These are phyloP conservation scores for Malassezia slooffiae DNA, from an alignment of 1,284 basidiomycete species.

Conservation along the genomic window DNA sequence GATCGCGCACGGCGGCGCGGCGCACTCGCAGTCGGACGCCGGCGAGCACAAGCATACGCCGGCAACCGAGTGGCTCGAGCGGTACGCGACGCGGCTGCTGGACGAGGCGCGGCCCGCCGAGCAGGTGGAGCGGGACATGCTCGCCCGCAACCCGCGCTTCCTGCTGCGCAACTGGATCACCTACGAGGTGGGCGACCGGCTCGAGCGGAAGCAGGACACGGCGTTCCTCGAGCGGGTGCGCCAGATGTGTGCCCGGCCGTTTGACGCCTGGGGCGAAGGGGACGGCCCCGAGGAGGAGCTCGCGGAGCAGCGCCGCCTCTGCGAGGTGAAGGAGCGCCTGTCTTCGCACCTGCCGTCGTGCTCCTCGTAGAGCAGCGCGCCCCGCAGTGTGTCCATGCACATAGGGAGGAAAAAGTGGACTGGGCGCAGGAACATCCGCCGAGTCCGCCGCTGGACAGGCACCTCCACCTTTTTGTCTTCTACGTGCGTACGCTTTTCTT, in stretches of 20 bases:
- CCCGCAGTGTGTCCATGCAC: not conserved
- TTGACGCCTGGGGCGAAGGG: constrained; percentile 38
- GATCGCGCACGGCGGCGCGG: constrained; percentile 17
- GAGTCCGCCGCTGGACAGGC: not conserved
- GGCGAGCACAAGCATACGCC: constrained; percentile 18
- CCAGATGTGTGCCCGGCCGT: constrained; percentile 30
- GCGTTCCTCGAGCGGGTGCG: constrained; percentile 29
- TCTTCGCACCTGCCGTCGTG: constrained; percentile 32
- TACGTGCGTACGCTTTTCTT: no score
- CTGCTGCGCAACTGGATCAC: constrained; percentile 43
- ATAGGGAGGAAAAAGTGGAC: not conserved
- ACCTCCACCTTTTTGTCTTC: no score
- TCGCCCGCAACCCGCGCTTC: constrained; percentile 27
- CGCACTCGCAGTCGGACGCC: no score
- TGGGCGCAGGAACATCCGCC: no score
- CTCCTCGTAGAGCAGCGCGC: constrained; percentile 23
- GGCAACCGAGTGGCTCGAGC: constrained; percentile 23
- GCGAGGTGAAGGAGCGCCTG: constrained; percentile 26
- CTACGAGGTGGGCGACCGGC: constrained; percentile 31
- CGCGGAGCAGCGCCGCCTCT: constrained; percentile 17
- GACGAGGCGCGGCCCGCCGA: constrained; percentile 17
- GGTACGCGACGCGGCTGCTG: constrained; percentile 22
- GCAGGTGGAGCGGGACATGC: constrained; percentile 19
- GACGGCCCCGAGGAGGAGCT: constrained; percentile 56
- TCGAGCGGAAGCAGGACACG: constrained; percentile 35